Percentiles rank a stretch among this genome's conserved stretches.
Conservation (phyloP, 225 moss, liverwort and hornwort genomes). For the Bryoerythrophyllum caledonicum region DNA sequence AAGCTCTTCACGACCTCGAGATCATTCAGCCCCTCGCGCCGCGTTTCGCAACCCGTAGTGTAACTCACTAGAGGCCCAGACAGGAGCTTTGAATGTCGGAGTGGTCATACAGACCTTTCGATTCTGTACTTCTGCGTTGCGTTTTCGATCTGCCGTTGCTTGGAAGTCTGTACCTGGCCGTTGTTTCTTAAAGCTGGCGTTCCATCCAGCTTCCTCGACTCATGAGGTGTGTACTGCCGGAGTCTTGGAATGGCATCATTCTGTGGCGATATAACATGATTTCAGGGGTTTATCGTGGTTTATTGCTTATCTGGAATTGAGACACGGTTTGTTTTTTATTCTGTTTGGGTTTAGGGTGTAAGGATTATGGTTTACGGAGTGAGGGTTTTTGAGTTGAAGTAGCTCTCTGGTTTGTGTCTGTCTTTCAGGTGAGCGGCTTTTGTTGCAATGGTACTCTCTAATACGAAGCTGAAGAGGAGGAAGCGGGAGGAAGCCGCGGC, state of each 20-base stretch:
- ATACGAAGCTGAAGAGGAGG: conserved; percentile 28
- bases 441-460: conserved; percentile 32
- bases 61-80: background rate
- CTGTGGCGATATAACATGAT: background rate
- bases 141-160: background rate
- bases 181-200: background rate
- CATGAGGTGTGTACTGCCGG: background rate
- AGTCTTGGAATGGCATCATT: no score
- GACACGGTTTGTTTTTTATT: no score
- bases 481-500: conserved; percentile 27
- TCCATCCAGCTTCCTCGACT: background rate
- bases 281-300: no score
- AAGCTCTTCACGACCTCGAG: accelerated
- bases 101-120: no score
- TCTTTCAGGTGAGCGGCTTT: background rate
- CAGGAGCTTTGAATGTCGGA: background rate
- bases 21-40: accelerated
- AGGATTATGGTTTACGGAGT: background rate
- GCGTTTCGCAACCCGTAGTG: background rate
- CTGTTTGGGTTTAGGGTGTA: background rate
- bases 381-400: background rate
- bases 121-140: background rate
- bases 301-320: no score
- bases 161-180: no score
- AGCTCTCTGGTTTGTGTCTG: background rate